These are phyloP conservation scores for Melaleuca alternifolia DNA, from an alignment of 345 rosid genomes.

Conservation along the genomic window DNA sequence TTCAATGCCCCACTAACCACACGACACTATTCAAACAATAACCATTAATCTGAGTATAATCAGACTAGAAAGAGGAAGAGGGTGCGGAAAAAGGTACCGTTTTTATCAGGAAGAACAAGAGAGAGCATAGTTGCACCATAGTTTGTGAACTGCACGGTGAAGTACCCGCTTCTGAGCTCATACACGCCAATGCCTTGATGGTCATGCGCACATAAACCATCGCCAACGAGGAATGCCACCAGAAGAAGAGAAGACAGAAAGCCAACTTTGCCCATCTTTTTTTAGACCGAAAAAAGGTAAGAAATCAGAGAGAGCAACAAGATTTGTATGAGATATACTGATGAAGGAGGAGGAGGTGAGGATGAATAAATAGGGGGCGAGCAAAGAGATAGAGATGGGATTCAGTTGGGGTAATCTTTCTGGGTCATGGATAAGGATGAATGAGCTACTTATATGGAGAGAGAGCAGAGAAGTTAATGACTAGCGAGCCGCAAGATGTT, in stretches of 20 bases:
- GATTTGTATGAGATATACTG: not conserved
- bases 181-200: constrained; percentile 10
- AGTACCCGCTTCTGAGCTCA: constrained; percentile 33
- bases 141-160: constrained; percentile 42
- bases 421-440: not conserved
- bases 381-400: not conserved
- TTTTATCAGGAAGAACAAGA: constrained; percentile 43
- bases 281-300: not conserved
- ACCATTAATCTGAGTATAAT: not conserved
- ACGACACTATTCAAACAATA: not conserved
- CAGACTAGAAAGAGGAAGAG: not conserved
- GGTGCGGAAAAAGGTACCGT: constrained; percentile 16
- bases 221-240: not conserved
- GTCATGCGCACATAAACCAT: too few relatives aligned
- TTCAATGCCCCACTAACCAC: not conserved
- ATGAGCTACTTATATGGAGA: not conserved
- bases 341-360: not conserved
- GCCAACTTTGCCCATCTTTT: not conserved
- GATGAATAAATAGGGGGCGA: not conserved
- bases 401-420: not conserved
- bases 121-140: constrained; percentile 68
- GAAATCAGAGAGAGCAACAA: not conserved
- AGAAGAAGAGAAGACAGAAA: not conserved
- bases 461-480: not conserved
- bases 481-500: not conserved